Evolutionary conservation across 2,329 filamentous ascomycete genomes (phyloP), one percentile per base, ranked within the genome.

Genomic region (Fusarium xylarioides): DNA sequence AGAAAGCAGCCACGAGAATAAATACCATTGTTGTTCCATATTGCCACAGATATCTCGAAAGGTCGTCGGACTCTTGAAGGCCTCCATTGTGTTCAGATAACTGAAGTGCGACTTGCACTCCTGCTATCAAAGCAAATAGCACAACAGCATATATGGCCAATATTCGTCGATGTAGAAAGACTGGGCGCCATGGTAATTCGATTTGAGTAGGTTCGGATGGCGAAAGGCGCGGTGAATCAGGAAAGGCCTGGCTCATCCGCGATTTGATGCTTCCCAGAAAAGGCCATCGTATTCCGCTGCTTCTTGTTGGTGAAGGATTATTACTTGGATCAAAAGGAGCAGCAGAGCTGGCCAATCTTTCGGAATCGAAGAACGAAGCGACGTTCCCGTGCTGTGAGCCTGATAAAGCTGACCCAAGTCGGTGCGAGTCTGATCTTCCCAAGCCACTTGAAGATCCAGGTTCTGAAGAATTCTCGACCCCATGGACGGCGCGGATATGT

Each of bases 21-120:
- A 83, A 74, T 18, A 84, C 62, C 15, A 80, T 76, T 0, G 81
- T 79, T 5, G 80, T 79, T 18, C 77, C 79, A 57, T 82, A 82
- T 55, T 82, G 80, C 79, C 82, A 84, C 32, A 83, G 56, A 38
- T 83, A 83, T 35, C 81, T 79, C 12, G 78, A 71, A 21, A 68
- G 70, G 26, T 74, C 59, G 35, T 75, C 70, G 1, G 73, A 78
- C 14, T 75, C 68, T 10, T 76, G 76, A 18, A 82, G 67, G 2
- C 81, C 81, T 16, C 73, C 73, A 44, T 80, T 79, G 30, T 64
- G 73, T 28, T 75, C 71, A 0, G 82, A 83, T 26, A 81, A 57
- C 35, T 78, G 76, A 15, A 80, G 74, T 26, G 80, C 74, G 3
- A 74, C 76, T 64, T 83, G 80, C 2, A 82, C 63, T 6, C 75